Evolutionary conservation across 2,329 filamentous ascomycete species (phyloP), one percentile per base, ranked within the genome.

Genomic region (Colletotrichum tropicicola): DNA sequence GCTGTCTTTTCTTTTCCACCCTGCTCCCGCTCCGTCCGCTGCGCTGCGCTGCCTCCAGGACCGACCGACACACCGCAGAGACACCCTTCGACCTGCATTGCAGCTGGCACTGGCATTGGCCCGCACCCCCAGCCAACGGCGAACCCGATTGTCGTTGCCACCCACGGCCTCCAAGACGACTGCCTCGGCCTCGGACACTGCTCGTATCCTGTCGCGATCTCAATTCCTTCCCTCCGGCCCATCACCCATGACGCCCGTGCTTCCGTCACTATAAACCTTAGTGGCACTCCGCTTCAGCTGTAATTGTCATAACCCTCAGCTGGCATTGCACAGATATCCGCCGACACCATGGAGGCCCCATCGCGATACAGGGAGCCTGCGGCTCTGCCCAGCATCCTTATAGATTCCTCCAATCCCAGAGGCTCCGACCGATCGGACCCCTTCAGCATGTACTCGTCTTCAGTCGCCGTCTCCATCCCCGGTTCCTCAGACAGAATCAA

Each of bases 391-490:
- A 70, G 78, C 61, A 79, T 78, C 65, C 78, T 78, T 67, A 74
- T 75, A 70, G 72, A 76, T 44, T 71, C 76, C 15, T 68, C 70
- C 37, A 72, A 73, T 35, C 69, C 66, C 21, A 70, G 72, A 66
- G 30, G 37, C 12, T 68, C 63, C 30, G 72, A 74, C 59, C 74
- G 75, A 67, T 74, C 78, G 30, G 69, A 73, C 49, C 68, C 73
- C 37, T 79, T 73, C 64, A 69, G 75, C 55, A 68, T 73, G 58
- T 78, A 74, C 67, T 70, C 72, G 3, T 68, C 67, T 10, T 68
- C 67, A 2, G 60, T 62, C 47, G 78, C 80, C 43, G 77, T 83
- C 72, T 73, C 78, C 51, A 84, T 84, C 63, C 82, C 80, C 32
- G 79, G 80, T 51, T 70, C 75, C 44, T 68, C 72, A 13, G 68